phyloP scores from a whole-genome alignment of 495 filamentous ascomycete genomes.

The Penicillium odoratum region DNA sequence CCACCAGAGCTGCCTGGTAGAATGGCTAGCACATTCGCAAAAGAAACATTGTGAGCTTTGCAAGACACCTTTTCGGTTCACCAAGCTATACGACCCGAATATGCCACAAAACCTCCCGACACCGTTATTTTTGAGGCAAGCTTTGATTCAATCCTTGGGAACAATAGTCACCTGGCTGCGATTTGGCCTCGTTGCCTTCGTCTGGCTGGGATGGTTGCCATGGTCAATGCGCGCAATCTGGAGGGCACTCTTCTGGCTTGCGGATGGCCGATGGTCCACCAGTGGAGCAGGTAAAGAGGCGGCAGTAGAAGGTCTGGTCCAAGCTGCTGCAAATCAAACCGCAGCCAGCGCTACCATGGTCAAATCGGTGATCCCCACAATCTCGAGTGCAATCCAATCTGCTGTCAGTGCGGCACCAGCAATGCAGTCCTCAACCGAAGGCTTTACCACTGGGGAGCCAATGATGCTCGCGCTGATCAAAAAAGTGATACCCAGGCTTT shows the following conservation, averaged over 20 bases:
- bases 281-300: conserved; percentile 23
- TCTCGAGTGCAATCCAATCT: conserved; percentile 28
- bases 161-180: conserved; percentile 75
- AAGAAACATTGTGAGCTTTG: conserved; percentile 99
- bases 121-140: conserved; percentile 74
- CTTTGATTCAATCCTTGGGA: conserved; percentile 66
- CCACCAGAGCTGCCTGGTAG: conserved; percentile 95
- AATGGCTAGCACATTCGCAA: conserved; percentile 96
- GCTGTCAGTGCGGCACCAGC: conserved; percentile 25
- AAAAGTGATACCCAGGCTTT: conserved; percentile 39
- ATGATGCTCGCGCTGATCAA: conserved; percentile 49
- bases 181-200: conserved; percentile 72
- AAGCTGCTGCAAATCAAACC: conserved; percentile 32
- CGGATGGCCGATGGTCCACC: conserved; percentile 82
- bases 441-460: conserved; percentile 48
- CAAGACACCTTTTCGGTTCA: conserved; percentile 97
- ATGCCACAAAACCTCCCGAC: conserved; percentile 85
- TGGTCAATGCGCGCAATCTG: conserved; percentile 90
- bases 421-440: conserved; percentile 42
- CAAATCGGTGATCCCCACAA: conserved; percentile 23
- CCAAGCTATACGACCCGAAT: conserved; percentile 89
- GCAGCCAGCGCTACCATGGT: conserved; percentile 36
- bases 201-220: conserved; percentile 87
- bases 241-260: conserved; percentile 92
- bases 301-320: conserved; percentile 15